Evolutionary conservation across 1,139 yeast genomes (phyloP).

Genomic region (Nakaseomyces kungkrabaensis): DNA sequence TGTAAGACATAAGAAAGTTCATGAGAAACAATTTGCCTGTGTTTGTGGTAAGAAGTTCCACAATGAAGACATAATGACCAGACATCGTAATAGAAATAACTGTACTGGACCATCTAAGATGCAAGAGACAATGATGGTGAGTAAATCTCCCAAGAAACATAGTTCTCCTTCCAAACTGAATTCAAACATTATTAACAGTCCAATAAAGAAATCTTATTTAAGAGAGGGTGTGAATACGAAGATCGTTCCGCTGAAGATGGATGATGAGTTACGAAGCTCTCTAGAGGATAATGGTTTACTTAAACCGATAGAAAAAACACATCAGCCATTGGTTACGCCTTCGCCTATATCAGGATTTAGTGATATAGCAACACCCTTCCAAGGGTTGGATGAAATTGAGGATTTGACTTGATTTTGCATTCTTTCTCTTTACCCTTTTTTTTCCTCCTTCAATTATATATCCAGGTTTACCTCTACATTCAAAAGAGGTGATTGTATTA

Average conservation of each 20-base stretch:
- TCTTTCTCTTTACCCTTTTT: background rate
- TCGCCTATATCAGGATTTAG: background rate
- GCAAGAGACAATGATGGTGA: background rate
- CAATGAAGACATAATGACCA: slow-evolving; percentile 74
- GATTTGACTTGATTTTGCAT: background rate
- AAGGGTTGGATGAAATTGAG: background rate
- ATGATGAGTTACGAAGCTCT: slow-evolving; percentile 14
- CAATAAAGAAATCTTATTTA: slow-evolving; percentile 2
- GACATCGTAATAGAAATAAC: slow-evolving; percentile 70
- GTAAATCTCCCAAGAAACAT: background rate
- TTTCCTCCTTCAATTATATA: background rate
- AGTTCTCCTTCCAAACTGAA: background rate
- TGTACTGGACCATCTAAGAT: slow-evolving; percentile 33
- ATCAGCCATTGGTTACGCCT: background rate
- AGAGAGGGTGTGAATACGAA: background rate
- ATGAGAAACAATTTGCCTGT: slow-evolving; percentile 66
- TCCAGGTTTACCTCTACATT: background rate
- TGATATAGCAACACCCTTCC: background rate
- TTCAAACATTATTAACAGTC: background rate
- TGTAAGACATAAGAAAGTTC: slow-evolving; percentile 82
- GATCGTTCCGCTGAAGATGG: slow-evolving; percentile 13
- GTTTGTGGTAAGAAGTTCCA: slow-evolving; percentile 89
- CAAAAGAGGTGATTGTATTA: background rate
- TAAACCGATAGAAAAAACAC: background rate
- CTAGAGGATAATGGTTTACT: slow-evolving; percentile 10